Conservation (phyloP, 345 rosid genomes). For the Crucihimalaya himalaica region DNA sequence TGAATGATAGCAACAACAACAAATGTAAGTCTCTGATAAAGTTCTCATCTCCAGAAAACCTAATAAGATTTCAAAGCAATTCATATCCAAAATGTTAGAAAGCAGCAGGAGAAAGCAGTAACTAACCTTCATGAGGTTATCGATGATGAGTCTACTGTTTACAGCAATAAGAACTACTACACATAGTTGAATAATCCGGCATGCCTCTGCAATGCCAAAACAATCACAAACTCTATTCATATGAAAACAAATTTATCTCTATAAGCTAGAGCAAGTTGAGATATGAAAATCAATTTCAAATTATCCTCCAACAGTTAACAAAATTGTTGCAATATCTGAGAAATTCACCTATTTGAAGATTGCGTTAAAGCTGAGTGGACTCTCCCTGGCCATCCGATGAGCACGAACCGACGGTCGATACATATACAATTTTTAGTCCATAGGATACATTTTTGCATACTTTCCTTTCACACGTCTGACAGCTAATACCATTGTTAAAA, state of each 20-base stretch:
- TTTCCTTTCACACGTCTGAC: constrained; percentile 4
- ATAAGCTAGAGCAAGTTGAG: background rate
- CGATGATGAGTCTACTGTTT: constrained; percentile 95
- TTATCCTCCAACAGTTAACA: background rate
- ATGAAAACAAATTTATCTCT: background rate
- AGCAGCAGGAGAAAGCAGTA: constrained; percentile 2
- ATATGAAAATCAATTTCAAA: constrained; percentile 11
- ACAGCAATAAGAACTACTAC: constrained; percentile 97
- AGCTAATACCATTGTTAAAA: background rate
- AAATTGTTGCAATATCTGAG: background rate
- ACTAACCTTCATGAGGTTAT: constrained; percentile 85
- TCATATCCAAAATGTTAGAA: background rate
- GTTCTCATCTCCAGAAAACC: background rate
- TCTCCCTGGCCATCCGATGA: constrained; percentile 67
- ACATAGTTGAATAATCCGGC: constrained; percentile 96
- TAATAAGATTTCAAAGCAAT: background rate
- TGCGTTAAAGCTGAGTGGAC: constrained; percentile 86
- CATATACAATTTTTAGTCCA: constrained; percentile 36
- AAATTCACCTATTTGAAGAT: constrained; percentile 72
- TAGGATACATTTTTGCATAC: background rate
- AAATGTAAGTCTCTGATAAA: no score
- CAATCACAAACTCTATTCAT: constrained; percentile 17
- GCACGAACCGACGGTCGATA: constrained; percentile 82
- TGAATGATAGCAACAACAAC: constrained; percentile 19
- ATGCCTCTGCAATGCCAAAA: constrained; percentile 71